Conservation (phyloP, 208 protist genomes). For the Naegleria lovaniensis region DNA sequence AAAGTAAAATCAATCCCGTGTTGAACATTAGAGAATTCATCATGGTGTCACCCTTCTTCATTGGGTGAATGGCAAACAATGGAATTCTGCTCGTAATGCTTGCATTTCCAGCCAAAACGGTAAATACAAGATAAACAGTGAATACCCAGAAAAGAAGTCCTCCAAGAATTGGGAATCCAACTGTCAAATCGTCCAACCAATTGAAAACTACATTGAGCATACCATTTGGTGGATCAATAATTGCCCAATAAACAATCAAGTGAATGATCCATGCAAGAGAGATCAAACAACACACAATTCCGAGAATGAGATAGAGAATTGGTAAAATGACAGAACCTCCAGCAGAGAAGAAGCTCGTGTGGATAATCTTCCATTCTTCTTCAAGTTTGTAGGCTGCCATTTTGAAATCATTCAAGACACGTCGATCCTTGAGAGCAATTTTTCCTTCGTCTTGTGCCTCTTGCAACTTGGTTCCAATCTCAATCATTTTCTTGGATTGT, state of each 20-base stretch:
- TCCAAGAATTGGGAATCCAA: slow-evolving; percentile 49
- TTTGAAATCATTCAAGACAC: slow-evolving; percentile 45
- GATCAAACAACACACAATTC: slow-evolving; percentile 35
- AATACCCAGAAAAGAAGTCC: slow-evolving; percentile 45
- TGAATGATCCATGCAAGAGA: slow-evolving; percentile 47
- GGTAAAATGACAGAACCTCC: slow-evolving; percentile 42
- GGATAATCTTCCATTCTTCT: slow-evolving; percentile 46
- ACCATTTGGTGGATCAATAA: slow-evolving; percentile 35
- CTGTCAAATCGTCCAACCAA: slow-evolving; percentile 37
- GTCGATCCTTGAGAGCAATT: slow-evolving; percentile 34
- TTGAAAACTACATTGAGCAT: slow-evolving; percentile 47
- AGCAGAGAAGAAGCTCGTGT: slow-evolving; percentile 44
- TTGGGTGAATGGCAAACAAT: slow-evolving; percentile 4
- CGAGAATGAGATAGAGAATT: slow-evolving; percentile 38
- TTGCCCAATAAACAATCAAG: slow-evolving; percentile 40
- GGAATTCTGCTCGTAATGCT: neutral
- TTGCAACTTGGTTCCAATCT: slow-evolving; percentile 40
- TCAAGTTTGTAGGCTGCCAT: slow-evolving; percentile 46
- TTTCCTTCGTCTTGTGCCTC: slow-evolving; percentile 31
- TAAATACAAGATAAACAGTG: slow-evolving; percentile 50
- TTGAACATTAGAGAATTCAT: slow-evolving; percentile 68
- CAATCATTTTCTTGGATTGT: slow-evolving; percentile 35
- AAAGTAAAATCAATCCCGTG: slow-evolving; percentile 51
- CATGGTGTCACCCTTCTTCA: slow-evolving; percentile 50
- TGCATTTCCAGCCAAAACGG: slow-evolving; percentile 44